phyloP scores from a whole-genome alignment of 352 stramenopile species.

The Blastocystis sp. region DNA sequence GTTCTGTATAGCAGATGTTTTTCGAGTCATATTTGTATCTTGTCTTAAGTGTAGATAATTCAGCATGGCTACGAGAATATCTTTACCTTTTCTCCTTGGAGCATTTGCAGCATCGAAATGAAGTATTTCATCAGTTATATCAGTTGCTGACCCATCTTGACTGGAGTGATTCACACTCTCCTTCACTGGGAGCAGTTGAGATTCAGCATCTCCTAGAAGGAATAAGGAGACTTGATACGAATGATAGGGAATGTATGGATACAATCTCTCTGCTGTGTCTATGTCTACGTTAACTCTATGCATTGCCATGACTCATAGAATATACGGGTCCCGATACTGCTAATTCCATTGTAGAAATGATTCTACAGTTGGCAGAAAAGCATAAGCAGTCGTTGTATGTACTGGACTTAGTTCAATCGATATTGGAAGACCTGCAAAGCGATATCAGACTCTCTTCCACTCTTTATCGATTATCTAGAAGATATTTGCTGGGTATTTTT shows the following conservation, averaged over 20 bases:
- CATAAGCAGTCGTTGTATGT: not conserved
- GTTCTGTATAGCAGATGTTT: not conserved
- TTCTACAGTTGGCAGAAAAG: not conserved
- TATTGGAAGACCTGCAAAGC: not conserved
- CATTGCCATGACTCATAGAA: not conserved
- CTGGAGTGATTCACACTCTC: not conserved
- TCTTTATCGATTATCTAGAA: too few relatives aligned
- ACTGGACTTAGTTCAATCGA: not conserved
- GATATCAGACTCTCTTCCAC: not conserved
- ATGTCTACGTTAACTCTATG: not conserved
- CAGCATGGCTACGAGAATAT: not conserved
- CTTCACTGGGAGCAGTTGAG: not conserved
- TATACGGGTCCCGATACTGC: not conserved
- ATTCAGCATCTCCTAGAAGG: not conserved
- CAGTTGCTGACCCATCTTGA: not conserved
- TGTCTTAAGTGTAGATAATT: not conserved
- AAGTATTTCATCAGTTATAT: not conserved
- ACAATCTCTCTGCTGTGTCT: not conserved
- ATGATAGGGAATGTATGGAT: not conserved
- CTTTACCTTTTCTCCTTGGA: not conserved
- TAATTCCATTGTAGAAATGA: not conserved
- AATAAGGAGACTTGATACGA: not conserved
- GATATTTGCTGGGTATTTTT: not conserved
- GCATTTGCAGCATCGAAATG: not conserved
- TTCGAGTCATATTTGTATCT: not conserved